Evolutionary conservation across 106 monocot genomes (phyloP).

Genomic region (Dendrobium chrysotoxum): DNA sequence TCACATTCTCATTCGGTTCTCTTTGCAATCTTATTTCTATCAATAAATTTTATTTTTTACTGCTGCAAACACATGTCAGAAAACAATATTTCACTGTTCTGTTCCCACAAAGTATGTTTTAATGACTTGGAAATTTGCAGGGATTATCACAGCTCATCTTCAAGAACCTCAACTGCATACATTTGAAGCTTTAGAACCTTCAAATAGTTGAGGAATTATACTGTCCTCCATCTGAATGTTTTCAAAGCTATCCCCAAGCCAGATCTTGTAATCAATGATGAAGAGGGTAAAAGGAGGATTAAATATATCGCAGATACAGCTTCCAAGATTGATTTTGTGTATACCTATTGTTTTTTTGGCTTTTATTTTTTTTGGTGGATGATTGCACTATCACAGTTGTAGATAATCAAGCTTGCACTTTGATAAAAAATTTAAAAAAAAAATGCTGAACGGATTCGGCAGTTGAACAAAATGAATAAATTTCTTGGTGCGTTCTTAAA

Average conservation of each 20-base stretch:
- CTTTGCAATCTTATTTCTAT: background rate
- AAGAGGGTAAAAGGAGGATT: background rate
- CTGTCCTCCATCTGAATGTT: background rate
- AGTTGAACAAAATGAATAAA: background rate
- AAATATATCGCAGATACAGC: background rate
- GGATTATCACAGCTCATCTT: background rate
- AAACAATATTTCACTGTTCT: background rate
- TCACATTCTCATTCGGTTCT: background rate
- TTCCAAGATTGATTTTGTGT: background rate
- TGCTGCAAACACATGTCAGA: background rate
- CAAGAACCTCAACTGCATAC: background rate
- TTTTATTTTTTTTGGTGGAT: background rate
- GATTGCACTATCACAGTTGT: conserved; percentile 3
- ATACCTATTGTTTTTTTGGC: background rate
- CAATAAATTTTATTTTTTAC: background rate
- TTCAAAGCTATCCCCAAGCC: background rate
- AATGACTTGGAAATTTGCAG: conserved; percentile 5
- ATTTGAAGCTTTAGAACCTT: background rate
- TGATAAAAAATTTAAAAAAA: background rate
- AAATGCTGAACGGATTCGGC: background rate
- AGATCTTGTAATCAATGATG: background rate
- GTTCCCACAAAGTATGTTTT: background rate
- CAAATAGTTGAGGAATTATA: background rate
- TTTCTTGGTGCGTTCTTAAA: no score
- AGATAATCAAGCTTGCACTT: background rate